Evolutionary conservation across 1,284 basidiomycete genomes (phyloP).

Genomic region (Porodaedalea pini): DNA sequence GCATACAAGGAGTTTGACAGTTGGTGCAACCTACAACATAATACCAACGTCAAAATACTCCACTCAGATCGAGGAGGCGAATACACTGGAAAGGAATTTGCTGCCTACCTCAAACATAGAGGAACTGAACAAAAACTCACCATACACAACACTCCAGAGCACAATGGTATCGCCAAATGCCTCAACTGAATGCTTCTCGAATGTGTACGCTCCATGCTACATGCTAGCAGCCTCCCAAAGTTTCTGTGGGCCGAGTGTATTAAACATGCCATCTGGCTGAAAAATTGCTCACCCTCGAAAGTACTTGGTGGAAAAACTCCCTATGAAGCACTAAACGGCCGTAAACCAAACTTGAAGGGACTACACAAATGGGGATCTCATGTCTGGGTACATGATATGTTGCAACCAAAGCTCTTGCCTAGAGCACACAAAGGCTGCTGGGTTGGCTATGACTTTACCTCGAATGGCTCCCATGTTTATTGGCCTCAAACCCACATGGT

Average conservation of each 20-base stretch:
- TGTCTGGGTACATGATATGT: background rate
- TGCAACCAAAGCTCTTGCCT: background rate
- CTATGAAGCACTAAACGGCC: background rate
- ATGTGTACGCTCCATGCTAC: conserved; percentile 30
- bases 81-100: background rate
- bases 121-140: no score
- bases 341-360: background rate
- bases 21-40: conserved; percentile 20
- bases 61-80: background rate
- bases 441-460: conserved; percentile 14
- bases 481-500: conserved; percentile 10
- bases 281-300: background rate
- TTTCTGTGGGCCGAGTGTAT: no score
- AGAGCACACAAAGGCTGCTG: conserved; percentile 2
- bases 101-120: background rate
- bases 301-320: background rate
- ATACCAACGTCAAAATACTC: background rate
- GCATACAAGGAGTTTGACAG: conserved; percentile 27
- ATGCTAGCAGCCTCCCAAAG: conserved; percentile 28
- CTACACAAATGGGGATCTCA: background rate
- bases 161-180: conserved; percentile 35
- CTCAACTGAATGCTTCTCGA: conserved; percentile 33
- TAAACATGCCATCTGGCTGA: background rate
- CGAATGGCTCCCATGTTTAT: conserved; percentile 23
- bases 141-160: no score